Base-by-base conservation (phyloP, 2,329 filamentous ascomycete genomes). In the Tolypocladium endophyticum region DNA sequence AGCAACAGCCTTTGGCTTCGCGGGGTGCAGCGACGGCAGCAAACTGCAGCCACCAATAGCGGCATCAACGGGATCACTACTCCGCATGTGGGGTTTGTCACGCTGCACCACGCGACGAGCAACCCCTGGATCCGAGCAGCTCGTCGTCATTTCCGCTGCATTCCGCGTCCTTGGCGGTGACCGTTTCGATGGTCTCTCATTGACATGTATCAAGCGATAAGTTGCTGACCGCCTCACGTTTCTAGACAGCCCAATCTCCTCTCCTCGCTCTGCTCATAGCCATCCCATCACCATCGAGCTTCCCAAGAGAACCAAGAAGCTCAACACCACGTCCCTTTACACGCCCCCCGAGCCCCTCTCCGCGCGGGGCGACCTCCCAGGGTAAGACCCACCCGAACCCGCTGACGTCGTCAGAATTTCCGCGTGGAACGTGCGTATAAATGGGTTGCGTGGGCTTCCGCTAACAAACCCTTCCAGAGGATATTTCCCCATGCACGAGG, bases 401-500 rank as follows among this genome's bases (percentile, higher is more conserved):
- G n/a, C 30, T 43, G 58, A 56, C 11, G 58, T 50, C 53, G 41
- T 56, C 12, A 20, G 12, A 30, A 25, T n/a, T 39, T 53, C 12
- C 47, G 45, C 11, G 20, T 25, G 7, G 25, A 25, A 20, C 38
- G 2, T 25, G 41, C 41, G n/a, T 25, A n/a, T 9, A 43, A 18
- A 41, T 18, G n/a, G 41, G 41, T 18, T 8, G 41, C 12, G 2
- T 18, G n/a, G 33, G 28, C 43, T 36, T 36, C 14, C 23, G 20
- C 55, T 59, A 35, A 58, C 56, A n/a, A 9, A 30, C 9, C 33
- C 30, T 33, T 33, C 35, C 28, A 86, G 83, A 68, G 83, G 79
- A 35, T 86, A 86, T 65, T 86, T 86, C 64, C 82, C 83, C 23
- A 70, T 81, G 38, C 82, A 85, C 70, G 83, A 85, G 69, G 81